phyloP scores from a whole-genome alignment of 208 protist genomes.

The Naegleria lovaniensis region DNA sequence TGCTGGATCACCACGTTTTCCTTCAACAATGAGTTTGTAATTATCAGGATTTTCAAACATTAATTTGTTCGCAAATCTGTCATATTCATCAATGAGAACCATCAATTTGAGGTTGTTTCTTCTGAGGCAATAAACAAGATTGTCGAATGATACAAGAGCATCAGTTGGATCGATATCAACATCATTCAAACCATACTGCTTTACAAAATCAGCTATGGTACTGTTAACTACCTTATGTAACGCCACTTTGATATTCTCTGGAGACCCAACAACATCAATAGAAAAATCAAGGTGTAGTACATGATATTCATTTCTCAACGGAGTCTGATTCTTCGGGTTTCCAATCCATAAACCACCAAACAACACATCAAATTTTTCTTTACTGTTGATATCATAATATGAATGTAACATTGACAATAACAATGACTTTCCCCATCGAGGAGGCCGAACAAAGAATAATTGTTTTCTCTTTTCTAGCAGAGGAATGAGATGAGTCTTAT shows the following conservation, averaged over 20 bases:
- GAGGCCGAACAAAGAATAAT: not conserved
- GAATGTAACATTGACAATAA: not conserved
- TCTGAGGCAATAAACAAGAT: not conserved
- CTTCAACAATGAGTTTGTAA: not conserved
- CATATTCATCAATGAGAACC: not conserved
- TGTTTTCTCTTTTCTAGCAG: not conserved
- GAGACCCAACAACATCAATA: not conserved
- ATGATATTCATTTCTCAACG: not conserved
- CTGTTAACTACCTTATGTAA: not conserved
- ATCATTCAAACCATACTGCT: not conserved
- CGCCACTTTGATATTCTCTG: not conserved
- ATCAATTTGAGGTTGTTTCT: not conserved
- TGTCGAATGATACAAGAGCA: not conserved
- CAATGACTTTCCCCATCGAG: not conserved
- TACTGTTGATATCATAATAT: not conserved
- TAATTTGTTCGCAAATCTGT: not conserved
- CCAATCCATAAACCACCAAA: not conserved
- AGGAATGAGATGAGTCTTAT: not conserved
- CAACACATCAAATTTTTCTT: not conserved
- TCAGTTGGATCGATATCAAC: too few species aligned
- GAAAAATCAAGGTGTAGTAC: not conserved
- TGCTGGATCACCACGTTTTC: not conserved
- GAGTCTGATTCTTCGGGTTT: not conserved
- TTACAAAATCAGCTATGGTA: not conserved
- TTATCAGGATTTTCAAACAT: not conserved